Conservation (phyloP, 2,329 filamentous ascomycete genomes). For the Fusarium nisikadoi region DNA sequence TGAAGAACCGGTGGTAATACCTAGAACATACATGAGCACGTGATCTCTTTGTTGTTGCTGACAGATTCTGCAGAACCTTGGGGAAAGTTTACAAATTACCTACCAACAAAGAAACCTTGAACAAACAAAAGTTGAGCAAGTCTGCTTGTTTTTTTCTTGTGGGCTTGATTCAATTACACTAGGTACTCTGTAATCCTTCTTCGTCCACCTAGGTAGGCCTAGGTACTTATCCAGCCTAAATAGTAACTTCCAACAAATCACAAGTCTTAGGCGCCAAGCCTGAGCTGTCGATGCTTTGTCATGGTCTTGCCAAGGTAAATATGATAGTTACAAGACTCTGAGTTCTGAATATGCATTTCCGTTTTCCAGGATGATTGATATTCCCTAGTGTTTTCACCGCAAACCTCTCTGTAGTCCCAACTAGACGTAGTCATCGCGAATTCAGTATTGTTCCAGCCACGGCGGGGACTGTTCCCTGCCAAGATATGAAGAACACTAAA, state of each 20-base stretch:
- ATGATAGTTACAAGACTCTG: not conserved
- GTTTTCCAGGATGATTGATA: too few species aligned
- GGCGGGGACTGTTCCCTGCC: slow-evolving; percentile 1
- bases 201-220: not conserved
- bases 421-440: not conserved
- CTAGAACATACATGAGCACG: not conserved
- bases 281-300: not conserved
- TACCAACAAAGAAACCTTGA: not conserved
- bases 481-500: slow-evolving; percentile 1
- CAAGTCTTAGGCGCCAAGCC: not conserved
- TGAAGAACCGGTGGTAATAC: not conserved
- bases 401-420: not conserved
- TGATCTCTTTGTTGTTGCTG: not conserved
- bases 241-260: not conserved
- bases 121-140: not conserved
- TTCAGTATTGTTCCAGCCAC: slow-evolving; percentile 16
- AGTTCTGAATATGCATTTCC: too few species aligned
- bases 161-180: not conserved
- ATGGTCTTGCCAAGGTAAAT: not conserved
- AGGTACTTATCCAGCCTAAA: not conserved
- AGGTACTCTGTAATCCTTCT: not conserved
- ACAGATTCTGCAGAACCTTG: not conserved
- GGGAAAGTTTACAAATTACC: not conserved
- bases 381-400: not conserved
- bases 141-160: not conserved